Evolutionary conservation across 2,329 filamentous ascomycete genomes (phyloP), one percentile per base, ranked within the genome.

Genomic region (Sporothrix pallida): DNA sequence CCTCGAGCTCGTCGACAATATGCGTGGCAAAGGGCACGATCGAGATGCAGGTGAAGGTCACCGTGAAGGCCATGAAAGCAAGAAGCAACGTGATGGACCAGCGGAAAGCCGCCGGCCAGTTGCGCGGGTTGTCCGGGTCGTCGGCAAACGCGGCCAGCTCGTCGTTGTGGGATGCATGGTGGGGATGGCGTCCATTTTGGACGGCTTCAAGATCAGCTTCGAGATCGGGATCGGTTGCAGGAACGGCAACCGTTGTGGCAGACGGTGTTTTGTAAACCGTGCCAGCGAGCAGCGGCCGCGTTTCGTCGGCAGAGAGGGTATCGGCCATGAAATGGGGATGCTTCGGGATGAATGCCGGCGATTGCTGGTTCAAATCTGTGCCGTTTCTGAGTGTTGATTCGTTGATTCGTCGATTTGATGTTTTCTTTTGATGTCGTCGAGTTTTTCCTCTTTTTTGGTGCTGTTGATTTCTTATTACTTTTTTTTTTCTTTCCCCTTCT

Each of bases 11-110:
- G 1, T 80, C 77, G 26, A 87, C 83, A 75, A 89, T 89, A 65
- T 81, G 82, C 52, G 80, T 82, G 7, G 87, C 87, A 69, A 89
- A 82, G 0, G 87, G 87, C 0, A 89, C 85, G 0, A 88, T 82
- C 0, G 84, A 85, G 73, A 88, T 87, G 79, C 87, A 89, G 7
- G 86, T 89, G 75, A 89, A 88, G 2, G 87, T 88, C 86, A 89
- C 87, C 0, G 86, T 87, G 75, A 89, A 89, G 0, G 86, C 84
- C 83, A 86, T 87, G 69, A 86, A 82, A 23, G 86, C 85, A 42
- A 89, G 81, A 50, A 90, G 78, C 20, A 81, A 77, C n/a, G 88
- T 86, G 69, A 89, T 83, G 31, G 81, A 80, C 84, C 86, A 87
- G 79, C 88, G 88, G 80, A 86, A 87, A 1, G 81, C 75, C 2